Base-by-base conservation (phyloP, 345 rosid species). In the Populus ilicifolia region DNA sequence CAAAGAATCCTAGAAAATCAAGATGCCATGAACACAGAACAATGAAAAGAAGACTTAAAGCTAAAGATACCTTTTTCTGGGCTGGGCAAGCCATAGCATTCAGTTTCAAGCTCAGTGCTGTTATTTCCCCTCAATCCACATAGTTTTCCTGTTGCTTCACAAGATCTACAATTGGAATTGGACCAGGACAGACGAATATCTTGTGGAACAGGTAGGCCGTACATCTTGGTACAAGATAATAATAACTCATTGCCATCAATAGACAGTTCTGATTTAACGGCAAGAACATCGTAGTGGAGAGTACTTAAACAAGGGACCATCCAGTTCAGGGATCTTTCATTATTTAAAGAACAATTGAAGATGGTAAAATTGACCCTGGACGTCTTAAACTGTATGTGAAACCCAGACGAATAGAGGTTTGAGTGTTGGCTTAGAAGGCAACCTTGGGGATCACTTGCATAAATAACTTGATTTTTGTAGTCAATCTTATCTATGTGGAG, bases 311-410 rank as follows among this genome's bases (percentile, higher is more conserved):
- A 78, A 38, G 68, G 46, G 5, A 2, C 14, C 14, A 0, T 5
- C 43, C 17, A 4, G 5, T 10, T 8, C 46, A 1, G 0, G 17
- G 29, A 2, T 20, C 4, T 5, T 48, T 4, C 18, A 36, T 14
- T n/a, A 11, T 46, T 65, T n/a, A 48, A 78, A 1, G 73, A 16
- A 33, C 81, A 73, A 27, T 78, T 78, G 59, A 78, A 73, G 43
- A 72, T 25, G 11, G 59, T 67, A 67, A 38, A 71, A 13, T 72
- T 67, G 43, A 2, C 1, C 18, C 13, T 5, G 0, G 1, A 30
- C 18, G 1, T 27, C 20, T 18, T 2, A n/a, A 73, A 21, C 33
- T 73, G 73, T n/a, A 78, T 20, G 72, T 20, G 68, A 62, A 73
- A 52, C 27, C 11, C 20, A 39, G 73, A 66, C 6, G 67, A 62